phyloP scores from a whole-genome alignment of 2,329 filamentous ascomycete genomes.

The Claviceps humidiphila region DNA sequence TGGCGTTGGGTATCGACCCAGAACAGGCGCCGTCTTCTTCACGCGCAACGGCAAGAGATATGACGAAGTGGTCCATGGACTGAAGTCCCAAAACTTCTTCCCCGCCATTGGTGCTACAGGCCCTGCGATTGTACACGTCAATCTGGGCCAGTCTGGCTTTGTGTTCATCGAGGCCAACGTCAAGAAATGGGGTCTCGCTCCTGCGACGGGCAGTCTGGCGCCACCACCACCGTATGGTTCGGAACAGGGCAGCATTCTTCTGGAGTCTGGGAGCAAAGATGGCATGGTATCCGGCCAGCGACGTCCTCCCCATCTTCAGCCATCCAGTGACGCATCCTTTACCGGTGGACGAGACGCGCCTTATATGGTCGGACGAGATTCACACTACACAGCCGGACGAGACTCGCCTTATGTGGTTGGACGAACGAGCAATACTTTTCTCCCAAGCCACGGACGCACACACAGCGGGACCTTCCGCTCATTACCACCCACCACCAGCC shows the following conservation, averaged over 20 bases:
- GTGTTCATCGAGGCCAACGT: slow-evolving; percentile 99
- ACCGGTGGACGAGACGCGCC: slow-evolving; percentile 17
- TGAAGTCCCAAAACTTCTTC: slow-evolving; percentile 95
- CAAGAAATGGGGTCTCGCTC: slow-evolving; percentile 97
- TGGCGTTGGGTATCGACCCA: slow-evolving; percentile 85
- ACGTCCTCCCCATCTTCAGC: slow-evolving; percentile 31
- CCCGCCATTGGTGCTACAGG: slow-evolving; percentile 94
- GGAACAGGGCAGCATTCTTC: slow-evolving; percentile 88
- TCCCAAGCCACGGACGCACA: slow-evolving; percentile 57
- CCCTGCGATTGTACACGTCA: slow-evolving; percentile 85
- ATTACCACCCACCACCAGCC: slow-evolving; percentile 67
- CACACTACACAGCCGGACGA: too few species aligned
- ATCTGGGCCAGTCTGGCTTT: slow-evolving; percentile 94
- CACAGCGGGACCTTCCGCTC: slow-evolving; percentile 68
- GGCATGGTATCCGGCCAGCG: slow-evolving; percentile 33
- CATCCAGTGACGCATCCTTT: slow-evolving; percentile 23
- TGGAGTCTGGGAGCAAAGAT: slow-evolving; percentile 68
- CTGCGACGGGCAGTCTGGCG: slow-evolving; percentile 87
- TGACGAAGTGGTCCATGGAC: slow-evolving; percentile 82
- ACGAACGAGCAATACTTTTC: slow-evolving; percentile 34
- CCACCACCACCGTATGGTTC: slow-evolving; percentile 94
- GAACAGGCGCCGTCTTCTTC: slow-evolving; percentile 93
- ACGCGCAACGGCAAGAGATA: slow-evolving; percentile 96
- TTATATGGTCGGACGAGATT: too few species aligned
- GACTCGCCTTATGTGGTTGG: slow-evolving; percentile 20